A percentile compares a stretch with the other conserved stretches of the same genome.
These are phyloP conservation scores for Chalara sp. DNA, from an alignment of 2,329 filamentous ascomycete genomes.

Conservation along the genomic window DNA sequence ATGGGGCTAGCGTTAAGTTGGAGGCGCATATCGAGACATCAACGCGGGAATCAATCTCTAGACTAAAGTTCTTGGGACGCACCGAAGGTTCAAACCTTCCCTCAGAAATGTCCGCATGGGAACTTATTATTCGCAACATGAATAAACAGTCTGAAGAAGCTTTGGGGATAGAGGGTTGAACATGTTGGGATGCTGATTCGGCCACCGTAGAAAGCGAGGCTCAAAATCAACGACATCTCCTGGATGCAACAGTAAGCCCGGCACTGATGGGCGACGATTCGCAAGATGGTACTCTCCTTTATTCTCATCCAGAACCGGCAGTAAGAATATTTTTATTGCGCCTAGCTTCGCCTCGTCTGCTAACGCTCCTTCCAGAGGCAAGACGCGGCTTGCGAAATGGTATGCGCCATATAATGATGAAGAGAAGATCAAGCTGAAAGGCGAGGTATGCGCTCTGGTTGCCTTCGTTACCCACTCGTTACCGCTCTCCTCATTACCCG, in stretches of 20 bases:
- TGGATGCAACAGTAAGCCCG: background rate
- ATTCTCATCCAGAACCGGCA: conserved; percentile 88
- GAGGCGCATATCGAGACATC: too few relatives aligned
- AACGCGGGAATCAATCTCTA: too few relatives aligned
- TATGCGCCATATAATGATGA: conserved; percentile 98
- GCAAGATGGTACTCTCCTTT: conserved; percentile 62
- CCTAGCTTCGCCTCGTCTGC: background rate
- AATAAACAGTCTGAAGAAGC: too few relatives aligned
- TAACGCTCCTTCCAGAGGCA: conserved; percentile 58
- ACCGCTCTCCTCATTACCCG: conserved; percentile 2
- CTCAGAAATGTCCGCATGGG: too few relatives aligned
- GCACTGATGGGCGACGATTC: background rate
- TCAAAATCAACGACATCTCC: too few relatives aligned
- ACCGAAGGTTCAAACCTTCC: too few relatives aligned
- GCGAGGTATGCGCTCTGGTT: conserved; percentile 57
- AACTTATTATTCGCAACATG: too few relatives aligned
- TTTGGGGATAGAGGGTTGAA: too few relatives aligned
- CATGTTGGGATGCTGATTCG: too few relatives aligned
- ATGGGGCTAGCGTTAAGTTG: too few relatives aligned
- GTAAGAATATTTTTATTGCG: conserved; percentile 36
- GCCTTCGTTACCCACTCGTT: background rate
- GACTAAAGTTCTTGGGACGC: too few relatives aligned
- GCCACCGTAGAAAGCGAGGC: too few relatives aligned
- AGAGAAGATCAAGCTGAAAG: conserved; percentile 98
- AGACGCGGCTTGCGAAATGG: conserved; percentile 97